phyloP scores from a whole-genome alignment of 345 rosid species.

The Passiflora organensis region DNA sequence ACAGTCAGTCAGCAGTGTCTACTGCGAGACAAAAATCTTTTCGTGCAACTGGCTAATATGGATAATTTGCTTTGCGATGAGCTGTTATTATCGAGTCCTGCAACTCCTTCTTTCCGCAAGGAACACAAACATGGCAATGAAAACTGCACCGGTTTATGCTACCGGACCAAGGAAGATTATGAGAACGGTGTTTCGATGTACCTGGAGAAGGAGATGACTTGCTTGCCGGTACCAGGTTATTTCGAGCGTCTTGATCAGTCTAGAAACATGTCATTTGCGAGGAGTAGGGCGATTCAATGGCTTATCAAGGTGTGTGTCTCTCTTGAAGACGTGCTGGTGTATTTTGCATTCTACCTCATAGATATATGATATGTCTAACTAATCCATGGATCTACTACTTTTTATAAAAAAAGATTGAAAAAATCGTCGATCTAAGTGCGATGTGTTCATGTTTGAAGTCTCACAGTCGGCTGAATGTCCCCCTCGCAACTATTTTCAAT shows the following conservation, averaged over 20 bases:
- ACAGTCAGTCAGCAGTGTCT: too few species aligned
- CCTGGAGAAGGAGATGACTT: slow-evolving; percentile 31
- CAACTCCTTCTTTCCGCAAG: neutral
- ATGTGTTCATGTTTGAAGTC: slow-evolving; percentile 33
- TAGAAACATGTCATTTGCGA: slow-evolving; percentile 14
- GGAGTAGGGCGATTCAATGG: slow-evolving; percentile 38
- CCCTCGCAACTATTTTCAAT: slow-evolving; percentile 36
- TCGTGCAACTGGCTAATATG: slow-evolving; percentile 6
- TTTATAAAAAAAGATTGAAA: too few species aligned
- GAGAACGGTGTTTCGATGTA: slow-evolving; percentile 16
- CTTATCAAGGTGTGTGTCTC: slow-evolving; percentile 40
- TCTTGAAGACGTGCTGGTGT: too few species aligned
- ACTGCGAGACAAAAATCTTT: neutral
- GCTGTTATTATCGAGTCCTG: slow-evolving; percentile 35
- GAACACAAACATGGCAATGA: slow-evolving; percentile 6
- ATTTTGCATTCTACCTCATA: neutral
- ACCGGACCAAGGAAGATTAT: slow-evolving; percentile 22
- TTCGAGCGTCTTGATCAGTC: slow-evolving; percentile 18
- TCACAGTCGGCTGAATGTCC: slow-evolving; percentile 38
- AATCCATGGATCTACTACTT: too few species aligned
- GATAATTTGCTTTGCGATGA: slow-evolving; percentile 50
- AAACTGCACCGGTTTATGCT: neutral
- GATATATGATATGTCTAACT: too few species aligned
- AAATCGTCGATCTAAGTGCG: too few species aligned
- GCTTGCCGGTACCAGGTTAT: slow-evolving; percentile 35